These are phyloP conservation scores for Pichia heedii DNA, from an alignment of 805 yeast genomes.

Conservation along the genomic window DNA sequence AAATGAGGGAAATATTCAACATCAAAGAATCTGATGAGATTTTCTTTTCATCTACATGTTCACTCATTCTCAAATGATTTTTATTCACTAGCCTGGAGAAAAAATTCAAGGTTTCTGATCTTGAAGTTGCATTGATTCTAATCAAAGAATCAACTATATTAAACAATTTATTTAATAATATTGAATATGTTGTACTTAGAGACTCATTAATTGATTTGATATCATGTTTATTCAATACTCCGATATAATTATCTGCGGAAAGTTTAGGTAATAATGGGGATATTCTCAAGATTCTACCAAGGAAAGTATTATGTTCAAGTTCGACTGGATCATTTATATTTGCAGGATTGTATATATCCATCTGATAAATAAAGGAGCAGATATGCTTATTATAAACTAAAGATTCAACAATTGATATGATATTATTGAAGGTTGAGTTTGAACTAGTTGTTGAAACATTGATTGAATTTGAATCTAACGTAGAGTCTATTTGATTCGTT, in stretches of 20 bases:
- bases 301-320: constrained; percentile 51
- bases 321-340: constrained; percentile 37
- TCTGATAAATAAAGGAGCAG: constrained; percentile 49
- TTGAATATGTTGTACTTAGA: constrained; percentile 53
- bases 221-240: constrained; percentile 32
- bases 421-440: constrained; percentile 38
- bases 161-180: constrained; percentile 54
- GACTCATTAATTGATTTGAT: constrained; percentile 46
- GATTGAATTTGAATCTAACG: constrained; percentile 24
- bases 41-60: constrained; percentile 60
- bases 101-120: constrained; percentile 56
- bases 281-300: constrained; percentile 70
- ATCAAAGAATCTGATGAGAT: constrained; percentile 75
- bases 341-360: constrained; percentile 44
- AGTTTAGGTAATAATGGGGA: constrained; percentile 61
- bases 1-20: constrained; percentile 61
- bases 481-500: constrained; percentile 28
- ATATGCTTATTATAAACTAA: constrained; percentile 53
- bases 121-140: constrained; percentile 58
- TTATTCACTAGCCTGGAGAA: constrained; percentile 67
- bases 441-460: constrained; percentile 1
- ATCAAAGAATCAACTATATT: constrained; percentile 63
- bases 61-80: constrained; percentile 82
- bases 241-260: constrained; percentile 37
- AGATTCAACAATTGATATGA: constrained; percentile 47